phyloP scores from a whole-genome alignment of 2,329 filamentous ascomycete species.

The Hymenoscyphus linearis region DNA sequence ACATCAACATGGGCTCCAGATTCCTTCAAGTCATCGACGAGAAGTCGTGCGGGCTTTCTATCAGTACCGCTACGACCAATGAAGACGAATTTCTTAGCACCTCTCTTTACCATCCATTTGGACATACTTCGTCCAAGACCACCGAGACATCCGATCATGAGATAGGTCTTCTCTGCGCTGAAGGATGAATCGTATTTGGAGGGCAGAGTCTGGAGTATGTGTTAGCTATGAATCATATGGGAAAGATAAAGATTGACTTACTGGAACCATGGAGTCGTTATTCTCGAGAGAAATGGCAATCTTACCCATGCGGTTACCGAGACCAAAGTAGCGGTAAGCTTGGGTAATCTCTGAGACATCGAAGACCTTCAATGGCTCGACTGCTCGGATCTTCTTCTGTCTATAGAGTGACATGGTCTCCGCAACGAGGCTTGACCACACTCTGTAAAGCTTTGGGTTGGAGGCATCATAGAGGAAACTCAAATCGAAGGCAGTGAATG shows the following conservation, averaged over 20 bases:
- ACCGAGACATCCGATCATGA: constrained; percentile 17
- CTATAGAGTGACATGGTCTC: constrained; percentile 5
- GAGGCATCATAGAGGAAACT: constrained; percentile 16
- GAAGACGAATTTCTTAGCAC: constrained; percentile 15
- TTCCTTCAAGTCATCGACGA: constrained; percentile 14
- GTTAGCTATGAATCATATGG: neutral
- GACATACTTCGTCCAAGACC: constrained; percentile 18
- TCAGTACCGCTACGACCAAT: constrained; percentile 12
- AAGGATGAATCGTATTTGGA: constrained; percentile 5
- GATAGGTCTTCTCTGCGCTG: constrained; percentile 9
- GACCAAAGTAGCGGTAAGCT: constrained; percentile 11
- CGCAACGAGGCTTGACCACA: constrained; percentile 4
- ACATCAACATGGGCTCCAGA: constrained; percentile 23
- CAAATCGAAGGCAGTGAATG: constrained; percentile 16
- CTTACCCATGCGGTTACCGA: constrained; percentile 12
- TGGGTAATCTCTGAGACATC: constrained; percentile 9
- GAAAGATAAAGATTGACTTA: neutral
- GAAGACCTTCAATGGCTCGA: constrained; percentile 8
- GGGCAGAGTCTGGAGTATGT: neutral
- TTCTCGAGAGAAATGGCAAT: constrained; percentile 9
- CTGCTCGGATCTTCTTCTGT: constrained; percentile 4
- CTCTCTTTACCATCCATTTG: constrained; percentile 15
- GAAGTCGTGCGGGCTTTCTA: constrained; percentile 21
- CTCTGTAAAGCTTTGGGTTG: neutral
- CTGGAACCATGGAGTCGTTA: constrained; percentile 1